A percentile compares a stretch with the other conserved stretches of the same genome.
phyloP scores from a whole-genome alignment of 192 early-diverging fungal species.

The Entomortierella lignicola region DNA sequence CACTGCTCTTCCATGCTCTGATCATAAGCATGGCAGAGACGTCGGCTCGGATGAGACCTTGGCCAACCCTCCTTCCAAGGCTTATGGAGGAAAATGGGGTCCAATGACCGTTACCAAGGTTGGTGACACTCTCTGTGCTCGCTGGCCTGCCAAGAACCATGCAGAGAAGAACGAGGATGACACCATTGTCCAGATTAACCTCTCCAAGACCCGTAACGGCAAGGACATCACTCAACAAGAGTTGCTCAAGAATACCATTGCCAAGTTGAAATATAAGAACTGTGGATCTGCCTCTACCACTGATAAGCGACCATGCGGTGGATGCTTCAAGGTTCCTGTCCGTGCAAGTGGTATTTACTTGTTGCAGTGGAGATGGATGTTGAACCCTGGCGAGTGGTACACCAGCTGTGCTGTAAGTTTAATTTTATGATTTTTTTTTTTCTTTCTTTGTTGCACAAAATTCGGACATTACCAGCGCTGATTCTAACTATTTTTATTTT shows the following conservation, averaged over 20 bases:
- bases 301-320: slow-evolving; percentile 35
- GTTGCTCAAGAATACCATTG: slow-evolving; percentile 36
- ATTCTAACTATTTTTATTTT: no score
- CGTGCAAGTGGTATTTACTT: slow-evolving; percentile 33
- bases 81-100: slow-evolving; percentile 42
- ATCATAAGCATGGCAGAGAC: slow-evolving; percentile 22
- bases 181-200: slow-evolving; percentile 42
- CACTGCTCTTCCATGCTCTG: slow-evolving; percentile 37
- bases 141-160: slow-evolving; percentile 56
- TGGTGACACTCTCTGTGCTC: slow-evolving; percentile 40
- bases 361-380: slow-evolving; percentile 53
- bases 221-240: slow-evolving; percentile 13
- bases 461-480: no score
- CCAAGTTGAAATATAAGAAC: slow-evolving; percentile 45
- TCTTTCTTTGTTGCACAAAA: background rate
- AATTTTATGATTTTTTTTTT: background rate
- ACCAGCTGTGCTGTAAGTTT: slow-evolving; percentile 51
- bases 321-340: slow-evolving; percentile 47
- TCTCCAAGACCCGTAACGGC: slow-evolving; percentile 23
- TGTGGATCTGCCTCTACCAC: background rate
- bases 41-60: slow-evolving; percentile 37
- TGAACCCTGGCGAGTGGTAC: slow-evolving; percentile 53
- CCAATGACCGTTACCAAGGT: slow-evolving; percentile 17
- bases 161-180: slow-evolving; percentile 45
- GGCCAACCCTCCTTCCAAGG: slow-evolving; percentile 1